Evolutionary conservation across 2,329 filamentous ascomycete species (phyloP), one percentile per base, ranked within the genome.

Genomic region (Truncatella angustata): DNA sequence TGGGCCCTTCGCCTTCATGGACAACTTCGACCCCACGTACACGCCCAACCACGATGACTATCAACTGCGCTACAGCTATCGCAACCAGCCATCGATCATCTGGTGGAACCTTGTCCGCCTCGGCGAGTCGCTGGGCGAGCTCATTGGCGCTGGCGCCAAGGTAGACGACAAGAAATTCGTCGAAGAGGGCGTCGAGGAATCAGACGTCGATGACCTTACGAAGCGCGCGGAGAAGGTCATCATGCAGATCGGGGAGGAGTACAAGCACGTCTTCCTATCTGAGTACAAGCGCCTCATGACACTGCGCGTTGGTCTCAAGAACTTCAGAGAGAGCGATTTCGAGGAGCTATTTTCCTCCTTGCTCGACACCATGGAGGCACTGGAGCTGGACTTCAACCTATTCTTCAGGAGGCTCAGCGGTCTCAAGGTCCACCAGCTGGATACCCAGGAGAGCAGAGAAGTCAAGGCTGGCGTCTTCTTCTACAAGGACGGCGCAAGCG

Each of bases 101-200:
- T 99, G 94, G 94, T 99, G 94, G 94, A 97, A 97, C 63, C 78
- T 97, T 0, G 91, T 97, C 1, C 85, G 94, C 1, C 80, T 99
- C 0, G 94, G 91, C 52, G 94, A 99, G 72, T 83, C 88, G 0
- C 67, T 99, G 0, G 94, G 91, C 18, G 94, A 97, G 70, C 77
- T 96, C 2, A 84, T 99, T 51, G 94, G 93, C 16, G 83, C 87
- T 0, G 93, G 89, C 0, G 71, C 78, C 1, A 73, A 77, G 34
- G 85, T 93, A 28, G 92, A 99, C 63, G 81, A 87, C 10, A 70
- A 81, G 2, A 74, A 74, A 2, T 97, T 96, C 61, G 72, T 89
- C 4, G 76, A 82, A 7, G 80, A 90, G 12, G 92, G 93, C 1
- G 83, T 96, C 2, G 63, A 67, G 4, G 79, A 90, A 65, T 84